A percentile compares a stretch with the other conserved stretches of the same genome.
Conservation (phyloP, 164 flowering plant species). For the Dillenia turbinata region DNA sequence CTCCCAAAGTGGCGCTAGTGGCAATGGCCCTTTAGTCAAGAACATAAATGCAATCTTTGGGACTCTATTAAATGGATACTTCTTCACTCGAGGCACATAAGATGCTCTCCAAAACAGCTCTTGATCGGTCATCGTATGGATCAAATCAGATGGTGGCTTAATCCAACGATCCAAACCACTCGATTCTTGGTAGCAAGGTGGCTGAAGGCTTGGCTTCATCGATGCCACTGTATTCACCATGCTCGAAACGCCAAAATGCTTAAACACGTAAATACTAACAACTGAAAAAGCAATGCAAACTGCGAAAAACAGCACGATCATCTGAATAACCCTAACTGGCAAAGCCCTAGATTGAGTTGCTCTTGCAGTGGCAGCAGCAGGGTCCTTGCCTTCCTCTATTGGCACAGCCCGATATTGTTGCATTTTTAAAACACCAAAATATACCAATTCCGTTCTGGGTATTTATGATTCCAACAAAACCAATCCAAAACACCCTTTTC, state of each 20-base stretch:
- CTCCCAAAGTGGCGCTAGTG: slow-evolving; percentile 64
- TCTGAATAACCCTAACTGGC: slow-evolving; percentile 33
- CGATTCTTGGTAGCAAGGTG: slow-evolving; percentile 21
- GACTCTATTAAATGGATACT: slow-evolving; percentile 40
- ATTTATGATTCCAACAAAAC: too few relatives aligned
- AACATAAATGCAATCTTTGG: slow-evolving; percentile 69
- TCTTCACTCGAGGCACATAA: slow-evolving; percentile 28
- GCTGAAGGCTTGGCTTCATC: slow-evolving; percentile 16
- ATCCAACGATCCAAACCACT: slow-evolving; percentile 33
- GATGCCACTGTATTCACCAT: slow-evolving; percentile 17
- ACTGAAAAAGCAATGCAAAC: slow-evolving; percentile 31
- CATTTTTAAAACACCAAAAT: too few relatives aligned
- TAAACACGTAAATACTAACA: slow-evolving; percentile 29
- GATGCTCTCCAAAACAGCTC: slow-evolving; percentile 58
- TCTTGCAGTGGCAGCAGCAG: slow-evolving; percentile 8
- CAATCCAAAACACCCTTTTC: too few relatives aligned
- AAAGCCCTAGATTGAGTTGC: slow-evolving; percentile 25
- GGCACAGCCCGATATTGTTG: slow-evolving; percentile 1
- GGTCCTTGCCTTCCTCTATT: slow-evolving; percentile 43
- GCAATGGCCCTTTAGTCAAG: slow-evolving; percentile 49
- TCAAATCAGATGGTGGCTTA: slow-evolving; percentile 33
- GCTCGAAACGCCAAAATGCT: slow-evolving; percentile 23
- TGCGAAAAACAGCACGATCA: slow-evolving; percentile 31
- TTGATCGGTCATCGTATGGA: slow-evolving; percentile 45
- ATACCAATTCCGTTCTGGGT: too few relatives aligned